A percentile compares a stretch with the other conserved stretches of the same genome.
These are phyloP conservation scores for Podospora fimiseda DNA, from an alignment of 495 filamentous ascomycete genomes.

Conservation along the genomic window DNA sequence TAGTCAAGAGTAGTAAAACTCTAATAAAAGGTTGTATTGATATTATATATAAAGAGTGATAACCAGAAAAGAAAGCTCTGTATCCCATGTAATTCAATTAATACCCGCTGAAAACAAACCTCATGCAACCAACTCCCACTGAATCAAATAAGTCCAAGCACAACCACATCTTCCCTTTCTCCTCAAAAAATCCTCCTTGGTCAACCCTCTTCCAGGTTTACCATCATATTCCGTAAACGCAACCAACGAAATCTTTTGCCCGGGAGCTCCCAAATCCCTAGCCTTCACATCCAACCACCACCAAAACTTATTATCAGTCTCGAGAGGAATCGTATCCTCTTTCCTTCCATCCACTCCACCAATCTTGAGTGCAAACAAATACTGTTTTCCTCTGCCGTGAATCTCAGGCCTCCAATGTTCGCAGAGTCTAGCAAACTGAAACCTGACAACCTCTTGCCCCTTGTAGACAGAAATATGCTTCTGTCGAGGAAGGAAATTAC, in stretches of 20 bases:
- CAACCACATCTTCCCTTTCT: conserved; percentile 55
- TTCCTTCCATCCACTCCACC: conserved; percentile 61
- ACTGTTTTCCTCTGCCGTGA: conserved; percentile 56
- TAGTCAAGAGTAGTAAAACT: too few relatives aligned
- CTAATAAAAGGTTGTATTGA: too few relatives aligned
- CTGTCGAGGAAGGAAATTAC: conserved; percentile 52
- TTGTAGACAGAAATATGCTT: conserved; percentile 50
- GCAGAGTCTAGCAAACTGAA: conserved; percentile 70
- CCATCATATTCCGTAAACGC: conserved; percentile 59
- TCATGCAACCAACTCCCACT: conserved; percentile 70
- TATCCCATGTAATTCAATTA: too few relatives aligned
- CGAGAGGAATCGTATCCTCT: conserved; percentile 58
- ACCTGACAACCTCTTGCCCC: conserved; percentile 50
- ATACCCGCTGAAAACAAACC: too few relatives aligned
- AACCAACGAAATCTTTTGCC: conserved; percentile 57
- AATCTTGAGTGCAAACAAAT: conserved; percentile 59
- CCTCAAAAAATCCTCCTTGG: conserved; percentile 55
- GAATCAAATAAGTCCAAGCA: conserved; percentile 54
- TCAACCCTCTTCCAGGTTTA: conserved; percentile 61
- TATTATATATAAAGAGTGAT: too few relatives aligned
- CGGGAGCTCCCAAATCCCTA: conserved; percentile 58
- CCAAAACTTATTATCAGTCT: conserved; percentile 58
- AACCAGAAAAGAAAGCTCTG: too few relatives aligned
- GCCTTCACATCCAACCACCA: conserved; percentile 71
- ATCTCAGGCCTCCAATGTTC: conserved; percentile 67